Evolutionary conservation across 2,329 filamentous ascomycete genomes (phyloP).

Genomic region (Penicillium verrucosum): DNA sequence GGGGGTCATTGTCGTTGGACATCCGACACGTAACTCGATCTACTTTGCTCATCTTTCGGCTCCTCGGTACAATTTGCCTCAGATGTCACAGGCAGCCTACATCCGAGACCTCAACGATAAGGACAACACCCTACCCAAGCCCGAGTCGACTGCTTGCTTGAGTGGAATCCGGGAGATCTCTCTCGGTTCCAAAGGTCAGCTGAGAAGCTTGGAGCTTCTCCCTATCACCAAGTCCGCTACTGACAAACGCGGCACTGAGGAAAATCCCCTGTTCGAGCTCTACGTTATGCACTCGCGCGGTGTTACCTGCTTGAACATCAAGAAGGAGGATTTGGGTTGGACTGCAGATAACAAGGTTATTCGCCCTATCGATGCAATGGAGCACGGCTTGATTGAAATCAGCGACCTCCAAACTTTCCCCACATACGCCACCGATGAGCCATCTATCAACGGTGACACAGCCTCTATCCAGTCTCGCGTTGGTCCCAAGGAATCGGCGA

Average conservation of each 20-base stretch:
- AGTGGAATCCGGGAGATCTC: slow-evolving; percentile 96
- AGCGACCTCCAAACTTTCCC: slow-evolving; percentile 60
- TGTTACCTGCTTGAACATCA: slow-evolving; percentile 84
- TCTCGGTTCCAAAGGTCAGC: slow-evolving; percentile 76
- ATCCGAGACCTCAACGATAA: slow-evolving; percentile 72
- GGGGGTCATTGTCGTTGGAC: slow-evolving; percentile 90
- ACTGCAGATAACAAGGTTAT: slow-evolving; percentile 85
- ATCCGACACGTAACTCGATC: slow-evolving; percentile 94
- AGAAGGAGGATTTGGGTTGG: slow-evolving; percentile 88
- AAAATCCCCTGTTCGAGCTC: slow-evolving; percentile 81
- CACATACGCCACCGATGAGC: slow-evolving; percentile 38
- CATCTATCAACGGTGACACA: slow-evolving; percentile 47
- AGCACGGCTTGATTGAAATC: slow-evolving; percentile 70
- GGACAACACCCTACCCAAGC: slow-evolving; percentile 71
- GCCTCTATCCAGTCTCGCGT: slow-evolving; percentile 33
- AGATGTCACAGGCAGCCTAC: slow-evolving; percentile 83
- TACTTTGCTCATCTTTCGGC: slow-evolving; percentile 96
- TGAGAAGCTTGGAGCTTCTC: slow-evolving; percentile 88
- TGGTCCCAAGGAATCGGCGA: slow-evolving; percentile 42
- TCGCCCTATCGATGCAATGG: slow-evolving; percentile 70
- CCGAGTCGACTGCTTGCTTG: slow-evolving; percentile 94
- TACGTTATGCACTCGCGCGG: slow-evolving; percentile 98
- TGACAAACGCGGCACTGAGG: slow-evolving; percentile 58
- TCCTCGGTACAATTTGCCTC: slow-evolving; percentile 79
- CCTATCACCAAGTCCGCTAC: slow-evolving; percentile 55